Conservation (phyloP, 1,284 basidiomycete genomes). For the Rhodotorula sp. region DNA sequence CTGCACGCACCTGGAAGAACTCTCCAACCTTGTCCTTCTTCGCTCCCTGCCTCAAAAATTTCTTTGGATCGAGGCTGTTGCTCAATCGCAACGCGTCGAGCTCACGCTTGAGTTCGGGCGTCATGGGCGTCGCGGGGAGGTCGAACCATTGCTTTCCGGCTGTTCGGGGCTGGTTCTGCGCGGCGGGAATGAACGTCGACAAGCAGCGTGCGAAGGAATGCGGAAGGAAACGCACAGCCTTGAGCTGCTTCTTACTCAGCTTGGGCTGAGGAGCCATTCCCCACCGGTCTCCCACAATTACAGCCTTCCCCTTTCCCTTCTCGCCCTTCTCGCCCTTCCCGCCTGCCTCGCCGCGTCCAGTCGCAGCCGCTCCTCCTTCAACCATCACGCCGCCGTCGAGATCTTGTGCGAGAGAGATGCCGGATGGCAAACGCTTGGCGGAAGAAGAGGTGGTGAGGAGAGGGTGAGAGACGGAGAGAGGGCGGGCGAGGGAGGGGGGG, state of each 20-base stretch:
- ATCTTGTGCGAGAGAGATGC: slow-evolving; percentile 29
- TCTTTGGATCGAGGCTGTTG: slow-evolving; percentile 91
- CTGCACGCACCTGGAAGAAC: slow-evolving; percentile 73
- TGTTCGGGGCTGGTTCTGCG: slow-evolving; percentile 51
- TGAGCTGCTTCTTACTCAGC: slow-evolving; percentile 33
- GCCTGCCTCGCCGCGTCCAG: too few species aligned
- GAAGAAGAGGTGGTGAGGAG: background rate
- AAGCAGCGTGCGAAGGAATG: too few species aligned
- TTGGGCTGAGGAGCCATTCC: slow-evolving; percentile 23
- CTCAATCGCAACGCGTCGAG: slow-evolving; percentile 87
- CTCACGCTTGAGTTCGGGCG: slow-evolving; percentile 82
- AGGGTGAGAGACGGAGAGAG: background rate
- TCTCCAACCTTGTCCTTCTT: slow-evolving; percentile 69
- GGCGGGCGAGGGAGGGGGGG: slow-evolving; percentile 3
- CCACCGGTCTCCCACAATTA: slow-evolving; percentile 26
- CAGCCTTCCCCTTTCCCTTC: background rate
- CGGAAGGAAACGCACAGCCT: slow-evolving; percentile 20
- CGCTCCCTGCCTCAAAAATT: slow-evolving; percentile 86
- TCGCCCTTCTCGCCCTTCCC: background rate
- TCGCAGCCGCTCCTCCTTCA: background rate
- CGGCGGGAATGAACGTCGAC: too few species aligned
- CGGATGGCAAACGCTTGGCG: background rate
- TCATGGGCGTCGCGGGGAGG: slow-evolving; percentile 70
- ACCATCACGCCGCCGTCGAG: slow-evolving; percentile 12
- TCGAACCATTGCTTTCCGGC: slow-evolving; percentile 87